Evolutionary conservation across 768 basidiomycete species (phyloP).

Genomic region (Myochromella boudieri): DNA sequence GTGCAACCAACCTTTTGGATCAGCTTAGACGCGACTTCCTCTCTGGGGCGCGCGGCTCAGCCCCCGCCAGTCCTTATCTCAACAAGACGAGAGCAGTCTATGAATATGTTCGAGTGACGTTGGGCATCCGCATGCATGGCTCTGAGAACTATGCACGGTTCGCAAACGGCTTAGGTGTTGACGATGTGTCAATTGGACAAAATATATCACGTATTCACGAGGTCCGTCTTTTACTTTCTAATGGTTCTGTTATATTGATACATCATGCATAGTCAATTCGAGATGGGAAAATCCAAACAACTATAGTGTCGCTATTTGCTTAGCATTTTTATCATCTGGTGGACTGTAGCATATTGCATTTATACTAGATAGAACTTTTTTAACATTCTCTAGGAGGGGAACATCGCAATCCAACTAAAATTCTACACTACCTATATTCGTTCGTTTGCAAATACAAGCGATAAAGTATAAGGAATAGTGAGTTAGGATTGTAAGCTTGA

Average conservation of each 20-base stretch:
- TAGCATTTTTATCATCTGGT: conserved; percentile 9
- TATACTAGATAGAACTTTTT: too few species aligned
- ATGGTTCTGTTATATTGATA: not conserved
- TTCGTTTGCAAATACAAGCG: not conserved
- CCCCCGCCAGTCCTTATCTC: conserved; percentile 66
- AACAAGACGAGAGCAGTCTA: conserved; percentile 66
- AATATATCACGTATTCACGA: conserved; percentile 77
- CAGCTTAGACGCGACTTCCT: conserved; percentile 55
- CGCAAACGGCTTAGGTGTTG: conserved; percentile 40
- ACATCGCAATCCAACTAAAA: too few species aligned
- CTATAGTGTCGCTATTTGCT: conserved; percentile 55
- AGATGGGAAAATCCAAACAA: conserved; percentile 63
- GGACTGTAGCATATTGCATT: too few species aligned
- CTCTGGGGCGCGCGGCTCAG: conserved; percentile 51
- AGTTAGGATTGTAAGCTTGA: not conserved
- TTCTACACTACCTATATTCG: too few species aligned
- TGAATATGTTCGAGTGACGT: conserved; percentile 61
- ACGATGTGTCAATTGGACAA: conserved; percentile 65
- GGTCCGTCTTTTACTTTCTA: conserved; percentile 27
- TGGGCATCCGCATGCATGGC: conserved; percentile 77
- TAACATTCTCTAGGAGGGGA: too few species aligned
- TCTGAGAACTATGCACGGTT: conserved; percentile 59
- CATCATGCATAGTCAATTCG: conserved; percentile 18
- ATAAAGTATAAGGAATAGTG: not conserved
- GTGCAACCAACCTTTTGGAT: conserved; percentile 44